Evolutionary conservation across 164 flowering plant genomes (phyloP), one percentile per base, ranked within the genome.

Genomic region (Annona cherimola): DNA sequence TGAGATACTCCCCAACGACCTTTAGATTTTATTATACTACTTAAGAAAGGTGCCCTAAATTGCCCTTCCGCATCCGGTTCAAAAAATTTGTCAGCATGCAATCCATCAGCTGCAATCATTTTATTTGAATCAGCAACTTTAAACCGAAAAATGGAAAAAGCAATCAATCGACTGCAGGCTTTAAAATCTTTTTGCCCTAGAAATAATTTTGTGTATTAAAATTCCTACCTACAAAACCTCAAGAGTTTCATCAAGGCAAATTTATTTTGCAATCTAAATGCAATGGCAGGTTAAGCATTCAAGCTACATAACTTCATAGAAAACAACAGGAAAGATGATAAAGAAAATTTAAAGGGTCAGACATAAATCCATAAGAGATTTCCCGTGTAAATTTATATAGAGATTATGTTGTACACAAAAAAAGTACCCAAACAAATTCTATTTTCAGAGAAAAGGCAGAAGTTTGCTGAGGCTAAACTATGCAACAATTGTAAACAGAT

Each of bases 1-100:
- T 94, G 99, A 66, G 99, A 94, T 9, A 94, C 94, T 61, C 99
- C 99, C 99, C 99, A 94, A 0, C 97, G 88, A 64, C 99, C 99
- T 68, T 73, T 81, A 45, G 74, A 77, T 77, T 87, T 87, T 42
- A 94, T 94, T 39, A 94, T 77, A 77, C 82, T 90, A 80, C 99
- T 94, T 42, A 94, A 78, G 79, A 94, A 94, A 9, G 97, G 94
- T 42, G 97, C 99, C 79, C 99, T 82, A 76, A 70, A 91, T 50
- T 83, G 78, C 68, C 97, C 97, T 40, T 85, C 80, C 3, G 84
- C 76, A 79, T 92, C 99, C 20, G 94, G 95, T 86, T 92, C 99
- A 72, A 77, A 94, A 81, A 92, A 94, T 81, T 94, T 94, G 78
- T 94, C 97, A 39, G 97, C 99, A 19, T 97, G 89, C 60, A 94